phyloP scores from a whole-genome alignment of 495 filamentous ascomycete genomes.

The Pseudevernia furfuracea region DNA sequence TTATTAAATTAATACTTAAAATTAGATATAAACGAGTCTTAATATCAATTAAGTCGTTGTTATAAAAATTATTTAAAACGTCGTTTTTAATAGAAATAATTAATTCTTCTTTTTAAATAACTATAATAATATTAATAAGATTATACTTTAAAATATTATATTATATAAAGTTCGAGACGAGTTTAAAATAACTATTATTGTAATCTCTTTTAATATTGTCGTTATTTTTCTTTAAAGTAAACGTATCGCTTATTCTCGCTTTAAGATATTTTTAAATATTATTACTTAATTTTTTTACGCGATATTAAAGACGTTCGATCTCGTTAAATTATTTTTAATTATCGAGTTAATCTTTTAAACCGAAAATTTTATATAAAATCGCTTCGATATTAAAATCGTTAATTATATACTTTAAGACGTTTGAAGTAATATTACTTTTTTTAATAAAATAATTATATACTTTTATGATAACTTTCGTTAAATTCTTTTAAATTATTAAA shows the following conservation, averaged over 20 bases:
- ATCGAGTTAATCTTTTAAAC: background rate
- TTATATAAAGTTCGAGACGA: background rate
- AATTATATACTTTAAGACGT: background rate
- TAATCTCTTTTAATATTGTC: background rate
- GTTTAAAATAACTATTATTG: background rate
- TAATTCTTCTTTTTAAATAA: background rate
- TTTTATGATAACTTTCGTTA: background rate
- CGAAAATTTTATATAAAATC: background rate
- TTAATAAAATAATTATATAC: background rate
- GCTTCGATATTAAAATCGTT: background rate
- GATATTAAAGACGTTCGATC: background rate
- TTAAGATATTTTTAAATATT: background rate
- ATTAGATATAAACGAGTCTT: background rate
- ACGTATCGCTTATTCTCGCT: background rate
- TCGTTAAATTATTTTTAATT: background rate
- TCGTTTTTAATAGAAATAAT: background rate
- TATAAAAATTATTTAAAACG: background rate
- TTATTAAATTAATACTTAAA: background rate
- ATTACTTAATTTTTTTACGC: background rate
- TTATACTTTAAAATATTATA: background rate
- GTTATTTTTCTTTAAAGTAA: background rate
- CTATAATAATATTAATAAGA: background rate
- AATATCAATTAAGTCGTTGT: background rate
- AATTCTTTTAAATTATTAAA: background rate
- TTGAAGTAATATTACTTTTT: background rate